A percentile compares a stretch with the other conserved stretches of the same genome.
phyloP scores from a whole-genome alignment of 441 rosid genomes.

The Populus trichocarpa region DNA sequence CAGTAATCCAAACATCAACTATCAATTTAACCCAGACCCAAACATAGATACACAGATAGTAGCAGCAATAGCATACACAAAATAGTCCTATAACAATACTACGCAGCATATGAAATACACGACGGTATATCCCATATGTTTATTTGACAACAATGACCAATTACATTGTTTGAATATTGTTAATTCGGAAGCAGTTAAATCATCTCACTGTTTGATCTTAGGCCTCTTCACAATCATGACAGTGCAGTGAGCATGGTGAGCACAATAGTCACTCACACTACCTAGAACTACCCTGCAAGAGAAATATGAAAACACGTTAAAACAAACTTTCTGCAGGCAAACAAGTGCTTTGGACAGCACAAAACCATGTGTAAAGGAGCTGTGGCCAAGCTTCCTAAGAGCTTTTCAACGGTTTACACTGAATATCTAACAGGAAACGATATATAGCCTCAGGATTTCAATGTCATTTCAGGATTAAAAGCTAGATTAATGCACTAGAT shows the following conservation, averaged over 20 bases:
- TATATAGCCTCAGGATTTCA: background rate
- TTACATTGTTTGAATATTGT: background rate
- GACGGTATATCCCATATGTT: background rate
- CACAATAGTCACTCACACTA: slow-evolving; percentile 84
- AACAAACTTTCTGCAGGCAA: background rate
- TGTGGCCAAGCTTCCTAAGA: background rate
- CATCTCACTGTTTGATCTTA: slow-evolving; percentile 46
- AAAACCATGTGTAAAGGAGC: background rate
- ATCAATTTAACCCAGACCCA: background rate
- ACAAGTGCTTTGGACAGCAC: background rate
- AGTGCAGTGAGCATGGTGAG: slow-evolving; percentile 89
- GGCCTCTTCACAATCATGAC: slow-evolving; percentile 95
- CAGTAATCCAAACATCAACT: too few relatives aligned
- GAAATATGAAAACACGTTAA: background rate
- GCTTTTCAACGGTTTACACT: background rate
- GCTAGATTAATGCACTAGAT: background rate
- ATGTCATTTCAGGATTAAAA: background rate
- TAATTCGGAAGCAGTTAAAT: background rate
- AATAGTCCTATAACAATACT: background rate
- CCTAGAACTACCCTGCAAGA: slow-evolving; percentile 80
- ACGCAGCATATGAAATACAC: background rate
- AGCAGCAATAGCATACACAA: too few relatives aligned
- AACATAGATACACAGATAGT: too few relatives aligned
- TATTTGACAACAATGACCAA: background rate
- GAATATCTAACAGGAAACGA: background rate